A percentile compares a stretch with the other conserved stretches of the same genome.
Conservation (phyloP, 2,329 filamentous ascomycete genomes). For the Plenodomus biglobosus region DNA sequence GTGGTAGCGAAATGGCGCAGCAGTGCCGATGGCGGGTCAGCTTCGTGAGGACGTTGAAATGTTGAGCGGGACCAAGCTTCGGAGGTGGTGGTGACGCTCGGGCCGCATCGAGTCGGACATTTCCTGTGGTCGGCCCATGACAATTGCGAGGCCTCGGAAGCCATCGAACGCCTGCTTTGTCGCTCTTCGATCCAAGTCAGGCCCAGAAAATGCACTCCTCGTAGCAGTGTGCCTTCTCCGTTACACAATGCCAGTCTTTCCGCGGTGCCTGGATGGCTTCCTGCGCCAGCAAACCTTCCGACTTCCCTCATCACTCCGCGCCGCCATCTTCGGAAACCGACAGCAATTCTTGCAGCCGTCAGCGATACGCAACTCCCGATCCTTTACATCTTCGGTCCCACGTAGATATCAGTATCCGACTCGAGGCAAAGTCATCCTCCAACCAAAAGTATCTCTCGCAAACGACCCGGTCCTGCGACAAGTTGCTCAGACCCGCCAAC, state of each 20-base stretch:
- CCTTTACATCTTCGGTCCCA: constrained; percentile 28
- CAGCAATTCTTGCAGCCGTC: constrained; percentile 23
- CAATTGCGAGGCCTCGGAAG: background rate
- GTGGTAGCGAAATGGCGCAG: constrained; percentile 13
- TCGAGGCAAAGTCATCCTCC: constrained; percentile 7
- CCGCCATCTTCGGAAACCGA: constrained; percentile 31
- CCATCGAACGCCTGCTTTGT: background rate
- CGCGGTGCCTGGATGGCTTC: constrained; percentile 33
- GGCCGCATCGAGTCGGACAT: constrained; percentile 18
- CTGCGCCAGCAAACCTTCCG: constrained; percentile 31
- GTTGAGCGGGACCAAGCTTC: constrained; percentile 37
- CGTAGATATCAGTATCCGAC: constrained; percentile 26
- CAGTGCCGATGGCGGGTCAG: constrained; percentile 11
- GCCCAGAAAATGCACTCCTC: background rate
- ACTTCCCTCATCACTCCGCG: constrained; percentile 38
- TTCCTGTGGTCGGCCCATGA: constrained; percentile 8
- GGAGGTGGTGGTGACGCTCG: constrained; percentile 19
- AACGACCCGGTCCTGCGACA: constrained; percentile 39
- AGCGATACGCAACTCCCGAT: constrained; percentile 13
- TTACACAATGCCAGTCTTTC: constrained; percentile 35
- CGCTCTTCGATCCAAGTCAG: background rate
- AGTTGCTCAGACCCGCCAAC: constrained; percentile 32
- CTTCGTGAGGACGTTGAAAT: constrained; percentile 30
- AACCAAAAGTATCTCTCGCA: constrained; percentile 19
- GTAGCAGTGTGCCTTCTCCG: background rate